phyloP scores from a whole-genome alignment of 1,284 basidiomycete species.

The Ganoderma lucidum region DNA sequence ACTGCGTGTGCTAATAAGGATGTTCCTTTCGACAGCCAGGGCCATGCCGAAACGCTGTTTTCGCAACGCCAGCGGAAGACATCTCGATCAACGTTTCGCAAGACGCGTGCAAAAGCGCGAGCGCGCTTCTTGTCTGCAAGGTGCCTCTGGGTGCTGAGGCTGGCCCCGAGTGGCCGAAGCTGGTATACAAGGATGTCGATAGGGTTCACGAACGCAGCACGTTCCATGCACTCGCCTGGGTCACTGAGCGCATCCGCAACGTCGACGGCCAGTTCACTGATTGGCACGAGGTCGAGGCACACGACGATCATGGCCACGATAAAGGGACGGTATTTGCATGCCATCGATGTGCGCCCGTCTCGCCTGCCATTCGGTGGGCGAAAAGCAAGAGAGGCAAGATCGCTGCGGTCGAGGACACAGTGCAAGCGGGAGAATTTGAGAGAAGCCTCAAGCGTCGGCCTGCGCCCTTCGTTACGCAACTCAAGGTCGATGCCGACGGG shows the following conservation, averaged over 20 bases:
- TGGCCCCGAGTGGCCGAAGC: constrained; percentile 81
- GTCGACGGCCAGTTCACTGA: constrained; percentile 69
- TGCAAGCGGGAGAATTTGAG: constrained; percentile 88
- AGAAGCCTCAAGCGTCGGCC: constrained; percentile 89
- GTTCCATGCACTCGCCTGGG: constrained; percentile 86
- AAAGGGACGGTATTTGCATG: constrained; percentile 52
- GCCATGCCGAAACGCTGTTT: constrained; percentile 65
- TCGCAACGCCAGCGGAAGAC: constrained; percentile 65
- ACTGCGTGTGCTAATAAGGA: not conserved
- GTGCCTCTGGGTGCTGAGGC: constrained; percentile 75
- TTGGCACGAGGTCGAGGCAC: constrained; percentile 59
- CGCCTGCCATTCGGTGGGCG: constrained; percentile 82
- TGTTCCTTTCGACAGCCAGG: constrained; percentile 53
- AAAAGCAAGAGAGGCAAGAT: constrained; percentile 60
- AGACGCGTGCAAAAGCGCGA: constrained; percentile 76
- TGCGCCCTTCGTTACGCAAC: constrained; percentile 87
- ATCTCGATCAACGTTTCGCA: constrained; percentile 62
- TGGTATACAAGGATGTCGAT: constrained; percentile 82
- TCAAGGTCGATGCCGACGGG: constrained; percentile 71
- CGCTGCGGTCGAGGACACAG: constrained; percentile 80
- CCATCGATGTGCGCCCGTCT: constrained; percentile 80
- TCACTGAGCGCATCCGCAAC: constrained; percentile 83
- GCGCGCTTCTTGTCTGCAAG: constrained; percentile 78
- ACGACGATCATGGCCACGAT: constrained; percentile 46
- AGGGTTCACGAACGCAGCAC: constrained; percentile 84